These are phyloP conservation scores for Pichia nanzhaoensis DNA, from an alignment of 805 yeast genomes.

Conservation along the genomic window DNA sequence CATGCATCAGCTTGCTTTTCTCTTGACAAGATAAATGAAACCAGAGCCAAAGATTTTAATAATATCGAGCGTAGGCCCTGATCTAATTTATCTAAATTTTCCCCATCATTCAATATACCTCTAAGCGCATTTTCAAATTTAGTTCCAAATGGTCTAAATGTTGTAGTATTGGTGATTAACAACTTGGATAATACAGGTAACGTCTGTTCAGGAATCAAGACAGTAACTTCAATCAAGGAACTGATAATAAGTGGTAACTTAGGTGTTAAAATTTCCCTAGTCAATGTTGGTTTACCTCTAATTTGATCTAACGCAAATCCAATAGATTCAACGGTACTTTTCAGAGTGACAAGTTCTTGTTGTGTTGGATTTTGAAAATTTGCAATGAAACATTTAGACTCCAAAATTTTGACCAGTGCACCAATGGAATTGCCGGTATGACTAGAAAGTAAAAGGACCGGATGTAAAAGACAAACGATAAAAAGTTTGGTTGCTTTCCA, in stretches of 20 bases:
- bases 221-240: conserved; percentile 40
- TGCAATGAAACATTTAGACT: conserved; percentile 32
- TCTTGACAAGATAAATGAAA: conserved; percentile 51
- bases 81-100: conserved; percentile 35
- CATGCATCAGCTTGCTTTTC: conserved; percentile 40
- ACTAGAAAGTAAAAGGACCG: conserved; percentile 29
- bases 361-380: conserved; percentile 24
- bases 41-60: conserved; percentile 44
- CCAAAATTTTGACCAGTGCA: conserved; percentile 36
- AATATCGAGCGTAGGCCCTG: conserved; percentile 34
- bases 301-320: conserved; percentile 40
- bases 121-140: conserved; percentile 46
- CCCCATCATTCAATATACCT: conserved; percentile 29
- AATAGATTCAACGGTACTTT: conserved; percentile 35
- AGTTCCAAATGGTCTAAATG: conserved; percentile 72
- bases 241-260: conserved; percentile 58
- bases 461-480: conserved; percentile 31
- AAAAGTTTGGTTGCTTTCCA: conserved; percentile 56
- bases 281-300: conserved; percentile 75
- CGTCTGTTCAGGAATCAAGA: conserved; percentile 33
- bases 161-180: conserved; percentile 58
- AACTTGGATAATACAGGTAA: conserved; percentile 38
- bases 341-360: conserved; percentile 25
- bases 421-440: conserved; percentile 36
- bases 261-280: conserved; percentile 80